These are phyloP conservation scores for Botryosphaeria dothidea DNA, from an alignment of 2,329 filamentous ascomycete species.

Conservation along the genomic window DNA sequence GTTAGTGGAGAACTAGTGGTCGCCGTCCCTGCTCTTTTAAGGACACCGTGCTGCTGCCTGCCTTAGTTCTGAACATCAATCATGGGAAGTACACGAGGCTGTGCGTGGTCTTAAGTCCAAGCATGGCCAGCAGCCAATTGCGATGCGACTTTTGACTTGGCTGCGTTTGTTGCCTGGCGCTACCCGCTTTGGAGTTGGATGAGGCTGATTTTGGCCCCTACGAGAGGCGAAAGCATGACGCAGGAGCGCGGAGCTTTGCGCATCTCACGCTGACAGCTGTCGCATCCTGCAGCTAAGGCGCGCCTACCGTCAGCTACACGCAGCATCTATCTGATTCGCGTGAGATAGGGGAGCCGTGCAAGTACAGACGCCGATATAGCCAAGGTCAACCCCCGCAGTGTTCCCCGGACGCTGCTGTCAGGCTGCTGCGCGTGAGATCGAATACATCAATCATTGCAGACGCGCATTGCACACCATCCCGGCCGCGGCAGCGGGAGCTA, in stretches of 20 bases:
- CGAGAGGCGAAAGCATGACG: not conserved
- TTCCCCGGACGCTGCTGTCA: not conserved
- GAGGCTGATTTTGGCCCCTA: constrained; percentile 2
- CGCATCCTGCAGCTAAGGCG: constrained; percentile 1
- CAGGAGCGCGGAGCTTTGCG: not conserved
- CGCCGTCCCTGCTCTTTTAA: constrained; percentile 1
- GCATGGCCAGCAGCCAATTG: not conserved
- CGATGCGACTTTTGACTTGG: not conserved
- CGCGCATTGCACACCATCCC: not conserved
- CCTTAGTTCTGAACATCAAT: not conserved
- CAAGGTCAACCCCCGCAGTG: not conserved
- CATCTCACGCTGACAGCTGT: constrained; percentile 5
- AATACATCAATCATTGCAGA: not conserved
- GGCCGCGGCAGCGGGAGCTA: not conserved
- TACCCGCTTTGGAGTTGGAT: not conserved
- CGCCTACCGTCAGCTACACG: not conserved
- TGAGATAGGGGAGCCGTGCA: not conserved
- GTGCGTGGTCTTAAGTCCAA: not conserved
- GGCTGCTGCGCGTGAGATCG: not conserved
- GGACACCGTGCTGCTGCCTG: constrained; percentile 12
- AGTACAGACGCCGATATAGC: not conserved
- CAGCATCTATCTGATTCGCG: not conserved
- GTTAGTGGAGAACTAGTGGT: not conserved
- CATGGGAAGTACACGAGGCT: not conserved
- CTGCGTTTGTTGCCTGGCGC: constrained; percentile 2